Percentiles rank a stretch among this genome's conserved stretches.
Evolutionary conservation across 2,329 filamentous ascomycete genomes (phyloP).

Genomic region (Penicillium aurantiogriseum): DNA sequence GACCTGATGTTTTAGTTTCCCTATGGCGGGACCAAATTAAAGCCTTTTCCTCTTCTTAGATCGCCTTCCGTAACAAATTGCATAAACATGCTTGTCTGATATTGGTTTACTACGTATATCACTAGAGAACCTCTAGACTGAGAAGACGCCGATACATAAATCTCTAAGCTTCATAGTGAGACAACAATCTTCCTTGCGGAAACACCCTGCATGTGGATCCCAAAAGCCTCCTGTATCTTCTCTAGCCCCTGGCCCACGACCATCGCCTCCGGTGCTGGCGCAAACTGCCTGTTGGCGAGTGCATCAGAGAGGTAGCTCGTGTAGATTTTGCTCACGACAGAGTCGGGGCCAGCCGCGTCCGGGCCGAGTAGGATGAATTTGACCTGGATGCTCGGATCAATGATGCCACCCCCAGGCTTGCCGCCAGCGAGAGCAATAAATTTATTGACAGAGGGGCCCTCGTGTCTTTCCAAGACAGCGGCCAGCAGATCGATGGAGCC

Average conservation of each 20-base stretch:
- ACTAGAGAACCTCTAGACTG: not conserved
- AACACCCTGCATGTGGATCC: conserved; percentile 23
- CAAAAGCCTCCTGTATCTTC: conserved; percentile 22
- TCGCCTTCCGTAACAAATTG: too few species aligned
- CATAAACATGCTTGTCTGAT: too few species aligned
- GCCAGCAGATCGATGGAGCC: not conserved
- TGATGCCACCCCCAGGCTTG: not conserved
- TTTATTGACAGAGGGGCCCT: not conserved
- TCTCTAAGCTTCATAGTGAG: not conserved
- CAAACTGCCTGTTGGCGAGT: not conserved
- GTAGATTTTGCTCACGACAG: not conserved
- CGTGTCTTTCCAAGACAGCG: not conserved
- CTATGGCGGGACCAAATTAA: too few species aligned
- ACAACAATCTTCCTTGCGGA: conserved; percentile 32
- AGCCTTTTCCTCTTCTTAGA: too few species aligned
- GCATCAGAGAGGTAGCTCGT: not conserved
- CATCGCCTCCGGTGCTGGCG: not conserved
- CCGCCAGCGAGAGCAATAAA: not conserved
- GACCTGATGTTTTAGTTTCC: too few species aligned
- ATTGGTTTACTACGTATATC: too few species aligned
- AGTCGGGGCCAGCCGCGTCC: not conserved
- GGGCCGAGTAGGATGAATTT: not conserved
- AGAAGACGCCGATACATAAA: not conserved
- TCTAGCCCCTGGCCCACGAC: conserved; percentile 22
- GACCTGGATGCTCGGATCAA: not conserved